Conservation (phyloP, 768 basidiomycete species). For the Trametes cubensis region DNA sequence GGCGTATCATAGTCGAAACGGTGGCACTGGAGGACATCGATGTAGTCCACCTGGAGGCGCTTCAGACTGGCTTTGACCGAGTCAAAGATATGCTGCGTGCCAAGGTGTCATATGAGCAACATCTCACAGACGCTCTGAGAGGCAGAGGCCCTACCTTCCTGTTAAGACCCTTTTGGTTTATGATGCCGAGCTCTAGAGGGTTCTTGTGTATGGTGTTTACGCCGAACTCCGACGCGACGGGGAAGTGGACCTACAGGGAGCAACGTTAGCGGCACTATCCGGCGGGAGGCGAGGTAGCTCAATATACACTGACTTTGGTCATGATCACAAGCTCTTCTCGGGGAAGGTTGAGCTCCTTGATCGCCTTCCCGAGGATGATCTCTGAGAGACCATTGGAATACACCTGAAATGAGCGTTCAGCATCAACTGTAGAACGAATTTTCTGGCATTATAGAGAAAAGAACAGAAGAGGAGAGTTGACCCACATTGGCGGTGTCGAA, state of each 20-base stretch:
- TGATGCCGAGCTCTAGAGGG: constrained; percentile 34
- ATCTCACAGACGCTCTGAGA: too few relatives aligned
- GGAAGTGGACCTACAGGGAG: constrained; percentile 18
- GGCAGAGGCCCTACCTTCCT: constrained; percentile 35
- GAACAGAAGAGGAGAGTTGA: not conserved
- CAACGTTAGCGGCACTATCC: not conserved
- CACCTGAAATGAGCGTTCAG: constrained; percentile 21
- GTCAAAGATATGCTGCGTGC: constrained; percentile 68
- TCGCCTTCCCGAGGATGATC: constrained; percentile 48
- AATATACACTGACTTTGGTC: constrained; percentile 43
- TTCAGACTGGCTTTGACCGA: constrained; percentile 61
- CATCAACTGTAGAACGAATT: too few relatives aligned
- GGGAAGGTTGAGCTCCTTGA: constrained; percentile 48
- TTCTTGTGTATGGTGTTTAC: not conserved
- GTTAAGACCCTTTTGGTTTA: constrained; percentile 41
- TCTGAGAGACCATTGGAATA: constrained; percentile 49
- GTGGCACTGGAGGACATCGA: constrained; percentile 71
- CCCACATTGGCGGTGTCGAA: constrained; percentile 42
- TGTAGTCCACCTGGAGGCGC: constrained; percentile 73
- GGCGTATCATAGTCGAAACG: constrained; percentile 33
- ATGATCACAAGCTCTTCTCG: constrained; percentile 53
- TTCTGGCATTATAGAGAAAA: too few relatives aligned
- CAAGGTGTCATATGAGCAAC: too few relatives aligned
- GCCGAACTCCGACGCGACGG: constrained; percentile 17
- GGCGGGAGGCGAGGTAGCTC: not conserved